Conservation (phyloP, 371 early-diverging fungal genomes). For the Mortierella sp. region DNA sequence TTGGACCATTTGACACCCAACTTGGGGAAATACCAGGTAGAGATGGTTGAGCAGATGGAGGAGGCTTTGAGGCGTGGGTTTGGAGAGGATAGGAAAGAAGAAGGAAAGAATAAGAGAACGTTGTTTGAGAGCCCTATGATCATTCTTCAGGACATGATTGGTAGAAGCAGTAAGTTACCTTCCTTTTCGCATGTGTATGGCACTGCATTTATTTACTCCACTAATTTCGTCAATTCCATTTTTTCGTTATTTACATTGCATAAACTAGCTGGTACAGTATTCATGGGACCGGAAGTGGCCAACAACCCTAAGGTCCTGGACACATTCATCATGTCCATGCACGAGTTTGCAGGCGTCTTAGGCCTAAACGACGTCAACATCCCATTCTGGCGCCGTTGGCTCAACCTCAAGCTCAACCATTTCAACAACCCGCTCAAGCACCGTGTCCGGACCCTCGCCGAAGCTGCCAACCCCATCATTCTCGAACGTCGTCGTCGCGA, state of each 20-base stretch:
- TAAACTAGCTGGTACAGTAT: neutral
- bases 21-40: neutral
- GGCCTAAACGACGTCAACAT: conserved; percentile 9
- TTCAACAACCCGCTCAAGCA: conserved; percentile 21
- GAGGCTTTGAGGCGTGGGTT: neutral
- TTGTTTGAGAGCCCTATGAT: neutral
- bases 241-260: too few relatives aligned
- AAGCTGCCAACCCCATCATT: conserved; percentile 25
- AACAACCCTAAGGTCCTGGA: neutral
- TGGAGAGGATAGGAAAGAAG: neutral
- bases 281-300: neutral
- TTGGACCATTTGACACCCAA: neutral
- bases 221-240: neutral
- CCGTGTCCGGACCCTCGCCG: conserved; percentile 17
- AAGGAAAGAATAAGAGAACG: neutral
- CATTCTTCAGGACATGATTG: neutral
- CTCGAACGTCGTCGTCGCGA: conserved; percentile 24
- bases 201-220: neutral
- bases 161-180: neutral
- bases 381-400: conserved; percentile 11
- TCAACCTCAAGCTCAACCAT: neutral
- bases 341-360: neutral
- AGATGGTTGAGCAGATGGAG: neutral
- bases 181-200: neutral
- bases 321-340: conserved; percentile 1